These are phyloP conservation scores for Penicillium chermesinum DNA, from an alignment of 495 filamentous ascomycete species.

Conservation along the genomic window DNA sequence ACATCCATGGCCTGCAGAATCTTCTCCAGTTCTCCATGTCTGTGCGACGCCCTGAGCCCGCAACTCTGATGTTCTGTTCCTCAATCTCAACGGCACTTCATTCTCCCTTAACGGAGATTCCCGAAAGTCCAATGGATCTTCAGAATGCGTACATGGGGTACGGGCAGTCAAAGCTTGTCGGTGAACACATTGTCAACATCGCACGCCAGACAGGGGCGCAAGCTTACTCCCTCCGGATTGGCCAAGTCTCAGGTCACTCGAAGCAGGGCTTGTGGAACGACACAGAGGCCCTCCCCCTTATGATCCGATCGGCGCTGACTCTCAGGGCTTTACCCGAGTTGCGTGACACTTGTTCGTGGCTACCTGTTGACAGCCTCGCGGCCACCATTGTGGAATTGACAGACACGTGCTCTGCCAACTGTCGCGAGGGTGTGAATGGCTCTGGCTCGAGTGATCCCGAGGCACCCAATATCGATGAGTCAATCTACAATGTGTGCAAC, in stretches of 20 bases:
- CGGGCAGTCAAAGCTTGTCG: conserved; percentile 52
- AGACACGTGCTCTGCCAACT: conserved; percentile 16
- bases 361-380: conserved; percentile 53
- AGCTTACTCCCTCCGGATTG: conserved; percentile 50
- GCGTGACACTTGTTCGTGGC: conserved; percentile 44
- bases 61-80: conserved; percentile 47
- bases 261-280: conserved; percentile 55
- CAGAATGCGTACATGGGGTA: conserved; percentile 49
- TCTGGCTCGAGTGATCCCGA: neutral
- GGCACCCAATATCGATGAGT: conserved; percentile 14
- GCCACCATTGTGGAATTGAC: conserved; percentile 44
- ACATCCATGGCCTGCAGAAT: conserved; percentile 48
- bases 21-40: conserved; percentile 51
- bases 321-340: conserved; percentile 46
- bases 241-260: conserved; percentile 54
- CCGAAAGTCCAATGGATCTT: conserved; percentile 39
- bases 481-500: conserved; percentile 53
- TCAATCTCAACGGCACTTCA: conserved; percentile 46
- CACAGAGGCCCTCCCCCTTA: conserved; percentile 51
- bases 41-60: conserved; percentile 36
- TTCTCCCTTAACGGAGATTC: conserved; percentile 26
- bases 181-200: conserved; percentile 45
- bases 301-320: conserved; percentile 49
- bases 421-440: no score
- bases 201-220: conserved; percentile 34